phyloP scores from a whole-genome alignment of 352 stramenopile genomes.

The Halophytophthora batemanensis region DNA sequence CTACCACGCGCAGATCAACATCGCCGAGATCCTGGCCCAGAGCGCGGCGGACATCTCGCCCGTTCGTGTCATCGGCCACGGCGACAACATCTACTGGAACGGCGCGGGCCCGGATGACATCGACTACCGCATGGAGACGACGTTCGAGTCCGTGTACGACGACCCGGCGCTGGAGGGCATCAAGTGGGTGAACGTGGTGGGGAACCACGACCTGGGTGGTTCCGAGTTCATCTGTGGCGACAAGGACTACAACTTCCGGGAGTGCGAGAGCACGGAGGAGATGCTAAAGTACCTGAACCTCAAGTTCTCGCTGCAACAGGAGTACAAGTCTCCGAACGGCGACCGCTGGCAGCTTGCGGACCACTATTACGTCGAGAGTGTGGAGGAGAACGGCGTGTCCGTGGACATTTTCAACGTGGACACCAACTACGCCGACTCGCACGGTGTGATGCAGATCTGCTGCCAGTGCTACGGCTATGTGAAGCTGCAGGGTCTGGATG shows the following conservation, averaged over 20 bases:
- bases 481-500: constrained; percentile 52
- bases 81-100: constrained; percentile 90
- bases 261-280: constrained; percentile 68
- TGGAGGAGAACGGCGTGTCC: constrained; percentile 75
- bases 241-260: constrained; percentile 83
- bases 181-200: constrained; percentile 84
- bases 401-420: constrained; percentile 89
- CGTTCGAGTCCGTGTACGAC: constrained; percentile 86
- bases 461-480: constrained; percentile 88
- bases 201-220: constrained; percentile 86
- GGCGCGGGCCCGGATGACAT: constrained; percentile 74
- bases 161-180: constrained; percentile 67
- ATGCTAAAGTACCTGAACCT: constrained; percentile 81
- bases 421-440: constrained; percentile 83
- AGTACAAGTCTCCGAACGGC: constrained; percentile 78
- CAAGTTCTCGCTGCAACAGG: constrained; percentile 76
- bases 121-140: constrained; percentile 78
- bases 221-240: constrained; percentile 85
- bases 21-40: constrained; percentile 74
- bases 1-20: constrained; percentile 84
- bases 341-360: constrained; percentile 79
- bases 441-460: constrained; percentile 82
- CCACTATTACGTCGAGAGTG: constrained; percentile 84
- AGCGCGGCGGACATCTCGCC: constrained; percentile 71
- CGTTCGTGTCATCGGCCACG: constrained; percentile 69